Conservation (phyloP, 352 stramenopile species). For the Globisporangium rhizosaccharum region DNA sequence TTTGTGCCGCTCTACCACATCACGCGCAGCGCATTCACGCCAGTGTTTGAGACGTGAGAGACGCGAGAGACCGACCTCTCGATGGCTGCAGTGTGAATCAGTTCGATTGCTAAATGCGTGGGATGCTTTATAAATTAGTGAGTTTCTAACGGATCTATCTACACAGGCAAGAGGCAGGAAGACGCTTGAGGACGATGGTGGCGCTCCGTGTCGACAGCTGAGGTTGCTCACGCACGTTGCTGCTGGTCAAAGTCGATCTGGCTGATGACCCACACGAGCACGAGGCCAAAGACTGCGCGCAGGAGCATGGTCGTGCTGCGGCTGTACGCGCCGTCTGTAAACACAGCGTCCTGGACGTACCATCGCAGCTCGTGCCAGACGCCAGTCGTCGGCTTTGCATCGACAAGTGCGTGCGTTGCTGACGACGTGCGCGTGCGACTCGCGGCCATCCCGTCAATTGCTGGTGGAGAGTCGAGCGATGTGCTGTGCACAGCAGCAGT, state of each 20-base stretch:
- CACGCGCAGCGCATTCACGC: conserved; percentile 52
- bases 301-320: conserved; percentile 25
- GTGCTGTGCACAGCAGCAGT: background rate
- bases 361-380: conserved; percentile 20
- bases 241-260: conserved; percentile 17
- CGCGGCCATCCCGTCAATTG: background rate
- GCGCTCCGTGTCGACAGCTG: no score
- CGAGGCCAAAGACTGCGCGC: conserved; percentile 25
- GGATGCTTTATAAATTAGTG: no score
- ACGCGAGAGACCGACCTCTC: no score
- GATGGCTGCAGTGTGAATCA: no score
- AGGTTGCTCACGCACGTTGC: background rate
- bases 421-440: background rate
- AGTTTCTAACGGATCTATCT: no score
- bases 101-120: no score
- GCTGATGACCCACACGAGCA: conserved; percentile 34
- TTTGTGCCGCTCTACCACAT: conserved; percentile 72
- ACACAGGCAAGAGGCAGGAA: no score
- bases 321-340: conserved; percentile 1
- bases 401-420: background rate
- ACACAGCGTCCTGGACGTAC: conserved; percentile 21
- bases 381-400: background rate
- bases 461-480: background rate
- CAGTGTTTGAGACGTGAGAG: conserved; percentile 7
- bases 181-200: no score